Evolutionary conservation across 495 filamentous ascomycete species (phyloP).

Genomic region (Lasiosphaeris hirsuta): DNA sequence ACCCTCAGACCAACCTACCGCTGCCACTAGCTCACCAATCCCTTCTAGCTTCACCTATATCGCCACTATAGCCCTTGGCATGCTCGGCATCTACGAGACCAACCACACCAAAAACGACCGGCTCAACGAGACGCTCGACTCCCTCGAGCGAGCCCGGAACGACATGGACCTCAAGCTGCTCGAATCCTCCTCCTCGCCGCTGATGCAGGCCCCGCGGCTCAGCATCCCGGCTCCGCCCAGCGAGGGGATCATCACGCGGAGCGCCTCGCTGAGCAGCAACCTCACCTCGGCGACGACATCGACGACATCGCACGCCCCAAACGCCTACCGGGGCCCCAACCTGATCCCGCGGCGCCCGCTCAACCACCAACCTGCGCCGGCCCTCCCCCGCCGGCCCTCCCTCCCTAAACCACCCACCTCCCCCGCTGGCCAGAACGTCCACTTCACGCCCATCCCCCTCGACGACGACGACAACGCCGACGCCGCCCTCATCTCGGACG

Average conservation of each 20-base stretch:
- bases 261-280: conserved; percentile 30
- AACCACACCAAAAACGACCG: conserved; percentile 24
- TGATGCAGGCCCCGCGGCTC: not conserved
- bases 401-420: not conserved
- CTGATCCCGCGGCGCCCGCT: conserved; percentile 13
- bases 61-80: conserved; percentile 28
- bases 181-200: conserved; percentile 10
- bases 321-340: not conserved
- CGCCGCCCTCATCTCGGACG: conserved; percentile 26
- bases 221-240: conserved; percentile 21
- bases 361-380: not conserved
- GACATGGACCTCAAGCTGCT: conserved; percentile 22
- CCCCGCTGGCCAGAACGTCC: not conserved
- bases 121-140: conserved; percentile 23
- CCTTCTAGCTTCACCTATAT: conserved; percentile 36
- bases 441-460: conserved; percentile 17
- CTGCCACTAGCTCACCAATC: conserved; percentile 4
- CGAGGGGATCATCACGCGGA: conserved; percentile 35
- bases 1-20: not conserved
- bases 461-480: conserved; percentile 25
- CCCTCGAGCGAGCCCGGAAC: conserved; percentile 19
- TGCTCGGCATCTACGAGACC: conserved; percentile 31
- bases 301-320: not conserved
- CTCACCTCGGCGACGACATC: conserved; percentile 15
- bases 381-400: not conserved